A percentile compares a stretch with the other conserved stretches of the same genome.
phyloP scores from a whole-genome alignment of 148 eudicot genomes.

The Arctostaphylos glauca region DNA sequence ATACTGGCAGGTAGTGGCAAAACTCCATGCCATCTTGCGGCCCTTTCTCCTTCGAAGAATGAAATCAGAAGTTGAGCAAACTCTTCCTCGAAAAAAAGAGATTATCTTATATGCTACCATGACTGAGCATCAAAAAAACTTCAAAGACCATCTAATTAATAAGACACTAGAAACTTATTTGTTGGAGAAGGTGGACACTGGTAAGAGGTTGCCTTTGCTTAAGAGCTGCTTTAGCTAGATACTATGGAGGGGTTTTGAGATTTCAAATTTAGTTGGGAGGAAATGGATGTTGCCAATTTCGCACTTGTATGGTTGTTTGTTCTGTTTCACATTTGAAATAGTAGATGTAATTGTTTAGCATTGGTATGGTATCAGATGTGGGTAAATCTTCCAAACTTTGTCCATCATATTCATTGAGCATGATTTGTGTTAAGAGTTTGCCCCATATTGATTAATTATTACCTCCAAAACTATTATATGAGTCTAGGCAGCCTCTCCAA shows the following conservation, averaged over 20 bases:
- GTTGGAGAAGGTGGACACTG: slow-evolving; percentile 38
- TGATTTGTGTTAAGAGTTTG: background rate
- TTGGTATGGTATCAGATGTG: background rate
- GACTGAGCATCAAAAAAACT: slow-evolving; percentile 82
- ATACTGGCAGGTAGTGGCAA: slow-evolving; percentile 70
- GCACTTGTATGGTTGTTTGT: background rate
- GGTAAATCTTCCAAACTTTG: background rate
- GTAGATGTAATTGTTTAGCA: background rate
- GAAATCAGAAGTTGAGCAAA: slow-evolving; percentile 82
- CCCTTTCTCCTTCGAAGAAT: slow-evolving; percentile 93
- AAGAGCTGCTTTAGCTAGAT: background rate
- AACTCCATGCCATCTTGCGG: slow-evolving; percentile 89
- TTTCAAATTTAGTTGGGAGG: background rate
- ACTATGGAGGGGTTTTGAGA: background rate
- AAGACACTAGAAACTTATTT: slow-evolving; percentile 60
- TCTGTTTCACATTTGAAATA: no score
- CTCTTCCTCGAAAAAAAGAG: slow-evolving; percentile 93
- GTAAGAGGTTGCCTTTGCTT: slow-evolving; percentile 30
- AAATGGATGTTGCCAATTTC: background rate
- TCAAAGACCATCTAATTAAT: slow-evolving; percentile 81
- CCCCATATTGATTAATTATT: no score
- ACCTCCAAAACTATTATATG: no score
- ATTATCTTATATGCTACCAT: slow-evolving; percentile 82
- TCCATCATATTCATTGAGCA: background rate
- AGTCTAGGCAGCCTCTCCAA: no score